Evolutionary conservation across 2,329 filamentous ascomycete species (phyloP).

Genomic region (Colletotrichum navitas): DNA sequence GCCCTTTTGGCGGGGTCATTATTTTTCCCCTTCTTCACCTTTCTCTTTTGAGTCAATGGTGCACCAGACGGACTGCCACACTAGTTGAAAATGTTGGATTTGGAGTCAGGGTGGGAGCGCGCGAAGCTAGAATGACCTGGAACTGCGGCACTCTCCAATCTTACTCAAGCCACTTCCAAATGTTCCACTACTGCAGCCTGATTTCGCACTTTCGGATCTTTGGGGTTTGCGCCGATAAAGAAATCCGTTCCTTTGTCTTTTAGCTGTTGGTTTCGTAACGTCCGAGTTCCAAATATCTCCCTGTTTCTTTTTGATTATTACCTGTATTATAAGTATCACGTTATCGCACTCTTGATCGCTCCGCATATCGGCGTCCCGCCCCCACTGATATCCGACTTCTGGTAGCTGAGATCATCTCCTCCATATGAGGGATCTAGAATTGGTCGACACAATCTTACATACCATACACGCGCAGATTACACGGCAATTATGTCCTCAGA

Average conservation of each 20-base stretch:
- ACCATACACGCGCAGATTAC: not conserved
- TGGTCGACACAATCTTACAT: not conserved
- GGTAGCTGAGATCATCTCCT: conserved; percentile 15
- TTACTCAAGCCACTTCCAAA: conserved; percentile 33
- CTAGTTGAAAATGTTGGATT: conserved; percentile 29
- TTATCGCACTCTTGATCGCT: conserved; percentile 4
- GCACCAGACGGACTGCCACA: not conserved
- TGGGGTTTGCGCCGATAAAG: conserved; percentile 10
- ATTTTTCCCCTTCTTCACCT: conserved; percentile 1
- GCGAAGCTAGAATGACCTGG: conserved; percentile 38
- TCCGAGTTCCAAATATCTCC: not conserved
- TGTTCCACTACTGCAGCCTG: not conserved
- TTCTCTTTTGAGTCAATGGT: not conserved
- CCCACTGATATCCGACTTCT: conserved; percentile 27
- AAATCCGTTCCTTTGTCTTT: conserved; percentile 8
- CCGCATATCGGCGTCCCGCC: conserved; percentile 24
- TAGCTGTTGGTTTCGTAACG: not conserved
- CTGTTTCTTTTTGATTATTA: not conserved
- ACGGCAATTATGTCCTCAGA: conserved; percentile 52
- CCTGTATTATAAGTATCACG: not conserved
- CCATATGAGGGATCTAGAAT: conserved; percentile 6
- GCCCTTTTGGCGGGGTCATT: conserved; percentile 39
- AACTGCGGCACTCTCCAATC: conserved; percentile 29
- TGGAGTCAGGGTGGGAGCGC: conserved; percentile 27
- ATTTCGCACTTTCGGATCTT: conserved; percentile 1